These are phyloP conservation scores for Linnemannia hyalina DNA, from an alignment of 192 early-diverging fungal species.

Conservation along the genomic window DNA sequence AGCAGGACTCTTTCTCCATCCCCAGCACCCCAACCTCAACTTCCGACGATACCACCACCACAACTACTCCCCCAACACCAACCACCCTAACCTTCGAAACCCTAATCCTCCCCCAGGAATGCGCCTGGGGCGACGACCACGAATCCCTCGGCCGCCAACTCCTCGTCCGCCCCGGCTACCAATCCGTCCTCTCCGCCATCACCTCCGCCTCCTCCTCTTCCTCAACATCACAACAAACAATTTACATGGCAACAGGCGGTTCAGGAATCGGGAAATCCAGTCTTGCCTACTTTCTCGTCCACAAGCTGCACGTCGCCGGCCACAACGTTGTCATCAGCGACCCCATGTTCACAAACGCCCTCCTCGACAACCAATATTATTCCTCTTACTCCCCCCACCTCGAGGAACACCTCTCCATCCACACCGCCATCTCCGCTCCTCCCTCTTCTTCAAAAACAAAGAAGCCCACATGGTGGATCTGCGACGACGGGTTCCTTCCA, in stretches of 20 bases:
- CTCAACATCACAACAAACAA: neutral
- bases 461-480: constrained; percentile 45
- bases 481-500: constrained; percentile 48
- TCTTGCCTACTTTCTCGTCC: constrained; percentile 36
- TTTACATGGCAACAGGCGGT: constrained; percentile 35
- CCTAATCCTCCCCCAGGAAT: constrained; percentile 32
- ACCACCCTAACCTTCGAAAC: constrained; percentile 10
- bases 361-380: constrained; percentile 26
- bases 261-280: constrained; percentile 40
- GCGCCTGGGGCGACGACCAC: constrained; percentile 49
- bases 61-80: neutral
- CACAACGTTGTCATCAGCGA: constrained; percentile 51
- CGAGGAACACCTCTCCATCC: constrained; percentile 22
- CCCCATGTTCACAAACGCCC: constrained; percentile 54
- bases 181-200: constrained; percentile 32
- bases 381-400: constrained; percentile 45
- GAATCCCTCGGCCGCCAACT: constrained; percentile 24
- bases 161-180: constrained; percentile 37
- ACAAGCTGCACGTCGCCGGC: constrained; percentile 33
- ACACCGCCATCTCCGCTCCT: constrained; percentile 15
- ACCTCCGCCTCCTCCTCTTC: neutral
- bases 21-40: neutral
- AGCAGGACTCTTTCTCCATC: constrained; percentile 12
- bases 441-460: constrained; percentile 5
- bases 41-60: neutral